Base-by-base conservation (phyloP, 345 rosid genomes). In the Salix dunnii region DNA sequence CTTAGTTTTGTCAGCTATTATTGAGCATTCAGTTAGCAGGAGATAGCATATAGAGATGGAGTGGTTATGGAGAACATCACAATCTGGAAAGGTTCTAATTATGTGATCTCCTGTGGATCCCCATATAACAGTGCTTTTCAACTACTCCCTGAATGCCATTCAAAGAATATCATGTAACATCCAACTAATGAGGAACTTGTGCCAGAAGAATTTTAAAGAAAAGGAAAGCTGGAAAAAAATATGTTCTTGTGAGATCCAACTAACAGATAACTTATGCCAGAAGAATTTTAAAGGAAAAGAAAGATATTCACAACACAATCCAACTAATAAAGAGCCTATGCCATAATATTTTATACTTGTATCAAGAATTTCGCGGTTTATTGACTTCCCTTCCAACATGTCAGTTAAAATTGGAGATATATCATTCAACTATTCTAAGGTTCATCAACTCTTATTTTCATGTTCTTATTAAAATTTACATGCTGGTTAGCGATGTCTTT, bases 91-190 rank as follows among this genome's bases (percentile, higher is more conserved):
- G 63, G 63, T 23, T 28, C 5, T 35, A n/a, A 14, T 35, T 36
- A 9, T 18, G 40, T 35, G 42, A 66, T 30, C 42, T 66, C 69
- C 42, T 10, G 23, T 36, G 23, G 40, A 3, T 0, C 12, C 20
- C 43, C 25, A 58, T 11, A 8, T 17, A 10, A 49, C 2, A 5
- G 28, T 20, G 6, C 35, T 43, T 31, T 53, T 17, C 40, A 58
- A 13, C 75, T 14, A 72, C 75, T 58, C 67, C 27, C 75, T 64
- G 27, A 18, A 21, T n/a, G 49, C 67, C 66, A 13, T 25, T 58
- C 10, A 10, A 23, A n/a, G 1, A 58, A 10, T 58, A n/a, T n/a
- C 62, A 9, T 55, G 13, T 9, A n/a, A 55, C 13, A 55, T 23
- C 62, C 27, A 55, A 3, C 28, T 9, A n/a, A n/a, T 3, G 23